Base-by-base conservation (phyloP, 2,329 filamentous ascomycete genomes). In the Colletotrichum tropicale region DNA sequence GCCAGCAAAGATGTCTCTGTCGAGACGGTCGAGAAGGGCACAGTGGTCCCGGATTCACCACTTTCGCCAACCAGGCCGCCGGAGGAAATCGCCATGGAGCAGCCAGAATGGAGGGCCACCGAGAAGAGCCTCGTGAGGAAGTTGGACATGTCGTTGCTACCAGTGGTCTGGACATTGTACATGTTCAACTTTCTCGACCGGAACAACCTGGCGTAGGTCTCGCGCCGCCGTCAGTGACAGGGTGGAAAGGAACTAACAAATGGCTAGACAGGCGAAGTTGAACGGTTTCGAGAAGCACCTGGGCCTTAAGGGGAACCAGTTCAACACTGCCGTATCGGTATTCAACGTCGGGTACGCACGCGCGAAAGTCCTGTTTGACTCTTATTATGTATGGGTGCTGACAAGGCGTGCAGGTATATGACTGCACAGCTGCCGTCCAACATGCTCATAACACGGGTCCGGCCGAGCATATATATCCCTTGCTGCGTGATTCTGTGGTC, bases 91-190 rank as follows among this genome's bases (percentile, higher is more conserved):
- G 58, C 36, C 43, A 74, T 76, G 70, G 64, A 64, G 21, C 70
- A 36, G 18, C 58, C 74, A 21, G 70, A 76, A 56, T 76, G 70
- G 74, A 32, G 28, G 16, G 74, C 70, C 28, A 43, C 70, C 8
- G 74, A 76, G 48, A 76, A 43, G 43, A 52, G 34, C 5, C 43
- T 81, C 7, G 80, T 81, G 7, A 70, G 74, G 34, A 79, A 79
- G 43, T 77, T 81, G 9, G 80, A 81, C 55, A 68, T 79, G 70
- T 81, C 80, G 4, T 66, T 81, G 10, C 66, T 81, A 58, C 74
- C 74, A 2, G 77, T 78, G 21, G 70, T 76, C 28, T 76, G 74
- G 74, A 74, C 56, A 8, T 60, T 75, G 32, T 77, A 77, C 68
- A 71, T 77, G 72, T 77, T 77, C 71, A 77, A 77, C 72, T 75